Base-by-base conservation (phyloP, 2,329 filamentous ascomycete genomes). In the Cordyceps fumosorosea region DNA sequence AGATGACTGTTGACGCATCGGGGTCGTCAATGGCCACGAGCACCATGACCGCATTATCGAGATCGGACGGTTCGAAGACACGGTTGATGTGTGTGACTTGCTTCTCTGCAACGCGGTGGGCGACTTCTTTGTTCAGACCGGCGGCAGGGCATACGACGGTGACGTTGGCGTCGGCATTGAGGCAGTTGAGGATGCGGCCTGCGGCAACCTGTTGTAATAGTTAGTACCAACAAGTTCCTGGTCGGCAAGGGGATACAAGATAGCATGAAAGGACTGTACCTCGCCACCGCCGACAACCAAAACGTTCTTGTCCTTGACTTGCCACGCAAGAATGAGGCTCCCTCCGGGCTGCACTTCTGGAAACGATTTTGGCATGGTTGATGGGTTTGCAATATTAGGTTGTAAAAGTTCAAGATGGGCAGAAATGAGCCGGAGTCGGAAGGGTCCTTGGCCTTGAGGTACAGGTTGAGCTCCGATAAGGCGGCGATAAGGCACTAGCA, bases 261-360 rank as follows among this genome's bases (percentile, higher is more conserved):
- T 24, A 29, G 37, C 32, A 24, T 20, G 45, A 48, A 56, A 42
- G n/a, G 59, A 37, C 47, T 84, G 68, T 79, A 96, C 93, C 83
- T 98, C 93, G 75, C 95, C 95, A 69, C 95, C 95, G 66, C 95
- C 95, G 8, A 99, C 86, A 5, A 99, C 90, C n/a, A 99, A 79
- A 18, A 98, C 89, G 66, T 87, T 86, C 76, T 96, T 97, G 74
- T 88, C 88, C 72, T 87, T 89, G 70, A 96, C 88, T 78, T 98
- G 95, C 93, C 93, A 99, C 72, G 95, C 95, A 58, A 99, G 80
- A 66, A 99, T 95, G 67, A 99, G 79, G 65, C 93, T 98, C 63
- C 93, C 95, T 57, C 93, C 93, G 62, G 91, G 90, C 76, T 97
- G 88, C 32, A 98, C 85, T 66, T 89, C 81, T 62, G 93, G 91